Evolutionary conservation across 2,329 filamentous ascomycete genomes (phyloP).

Genomic region (Ambrosiella cleistominuta): DNA sequence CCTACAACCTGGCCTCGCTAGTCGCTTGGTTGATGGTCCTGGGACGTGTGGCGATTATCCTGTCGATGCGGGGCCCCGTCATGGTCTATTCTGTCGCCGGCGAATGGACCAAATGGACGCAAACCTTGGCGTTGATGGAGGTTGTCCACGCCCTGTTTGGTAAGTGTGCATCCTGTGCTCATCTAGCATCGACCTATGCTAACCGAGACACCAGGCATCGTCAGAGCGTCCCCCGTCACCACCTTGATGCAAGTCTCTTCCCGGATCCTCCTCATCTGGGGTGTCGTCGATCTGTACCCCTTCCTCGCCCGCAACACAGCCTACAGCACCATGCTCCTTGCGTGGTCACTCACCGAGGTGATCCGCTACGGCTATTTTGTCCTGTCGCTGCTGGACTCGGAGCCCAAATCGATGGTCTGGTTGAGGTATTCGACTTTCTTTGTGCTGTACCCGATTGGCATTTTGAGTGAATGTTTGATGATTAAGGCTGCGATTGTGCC

Average conservation of each 20-base stretch:
- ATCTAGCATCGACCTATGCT: background rate
- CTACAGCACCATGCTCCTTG: slow-evolving; percentile 64
- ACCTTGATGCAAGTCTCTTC: slow-evolving; percentile 81
- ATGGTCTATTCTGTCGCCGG: slow-evolving; percentile 45
- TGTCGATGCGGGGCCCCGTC: slow-evolving; percentile 35
- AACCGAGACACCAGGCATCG: slow-evolving; percentile 43
- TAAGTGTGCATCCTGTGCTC: slow-evolving; percentile 22
- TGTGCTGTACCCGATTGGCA: slow-evolving; percentile 81
- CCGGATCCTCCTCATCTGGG: slow-evolving; percentile 80
- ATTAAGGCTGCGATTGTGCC: slow-evolving; percentile 54
- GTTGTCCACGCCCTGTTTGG: slow-evolving; percentile 64
- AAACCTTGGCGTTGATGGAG: slow-evolving; percentile 70
- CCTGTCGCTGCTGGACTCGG: slow-evolving; percentile 44
- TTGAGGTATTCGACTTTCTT: slow-evolving; percentile 86
- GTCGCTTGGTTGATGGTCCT: slow-evolving; percentile 65
- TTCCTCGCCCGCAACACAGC: slow-evolving; percentile 39
- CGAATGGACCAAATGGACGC: slow-evolving; percentile 57
- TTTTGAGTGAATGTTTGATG: slow-evolving; percentile 69
- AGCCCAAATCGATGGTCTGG: slow-evolving; percentile 56
- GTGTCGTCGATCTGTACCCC: slow-evolving; percentile 59
- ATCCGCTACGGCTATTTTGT: slow-evolving; percentile 88
- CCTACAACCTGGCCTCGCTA: slow-evolving; percentile 70
- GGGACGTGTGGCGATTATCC: slow-evolving; percentile 41
- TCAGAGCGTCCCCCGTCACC: slow-evolving; percentile 69
- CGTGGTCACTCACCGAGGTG: slow-evolving; percentile 83